These are phyloP conservation scores for Ceratobasidium sp. DNA, from an alignment of 1,284 basidiomycete species.

Conservation along the genomic window DNA sequence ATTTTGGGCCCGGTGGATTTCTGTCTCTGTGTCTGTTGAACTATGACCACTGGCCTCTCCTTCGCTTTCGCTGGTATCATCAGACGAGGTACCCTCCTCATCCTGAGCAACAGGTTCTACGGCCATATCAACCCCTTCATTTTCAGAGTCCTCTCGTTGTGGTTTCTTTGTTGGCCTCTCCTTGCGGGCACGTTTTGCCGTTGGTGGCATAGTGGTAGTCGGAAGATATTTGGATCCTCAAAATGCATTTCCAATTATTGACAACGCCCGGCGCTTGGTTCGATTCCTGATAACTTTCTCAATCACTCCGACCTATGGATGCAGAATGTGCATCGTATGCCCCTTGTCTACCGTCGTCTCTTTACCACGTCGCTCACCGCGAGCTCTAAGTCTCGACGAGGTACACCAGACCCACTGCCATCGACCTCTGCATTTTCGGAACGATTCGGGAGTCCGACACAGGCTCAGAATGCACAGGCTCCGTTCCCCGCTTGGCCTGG, in stretches of 20 bases:
- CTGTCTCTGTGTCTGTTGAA: conserved; percentile 63
- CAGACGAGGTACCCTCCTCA: conserved; percentile 40
- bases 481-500: conserved; percentile 31
- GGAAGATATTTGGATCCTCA: not conserved
- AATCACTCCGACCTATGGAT: conserved; percentile 18
- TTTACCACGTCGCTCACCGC: conserved; percentile 11
- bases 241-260: conserved; percentile 31
- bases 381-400: not conserved
- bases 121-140: not conserved
- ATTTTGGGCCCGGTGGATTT: conserved; percentile 59
- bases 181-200: conserved; percentile 18
- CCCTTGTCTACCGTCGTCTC: conserved; percentile 18
- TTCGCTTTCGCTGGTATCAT: conserved; percentile 48
- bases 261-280: conserved; percentile 8
- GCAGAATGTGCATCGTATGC: conserved; percentile 33
- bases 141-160: not conserved
- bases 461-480: conserved; percentile 9
- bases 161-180: conserved; percentile 8
- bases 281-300: conserved; percentile 16
- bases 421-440: conserved; percentile 28
- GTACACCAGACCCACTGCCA: not conserved
- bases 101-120: not conserved
- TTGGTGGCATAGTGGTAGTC: not conserved
- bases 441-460: conserved; percentile 8
- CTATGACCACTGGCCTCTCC: conserved; percentile 41